phyloP scores from a whole-genome alignment of 2,329 filamentous ascomycete genomes.

The Talaromyces sp. region DNA sequence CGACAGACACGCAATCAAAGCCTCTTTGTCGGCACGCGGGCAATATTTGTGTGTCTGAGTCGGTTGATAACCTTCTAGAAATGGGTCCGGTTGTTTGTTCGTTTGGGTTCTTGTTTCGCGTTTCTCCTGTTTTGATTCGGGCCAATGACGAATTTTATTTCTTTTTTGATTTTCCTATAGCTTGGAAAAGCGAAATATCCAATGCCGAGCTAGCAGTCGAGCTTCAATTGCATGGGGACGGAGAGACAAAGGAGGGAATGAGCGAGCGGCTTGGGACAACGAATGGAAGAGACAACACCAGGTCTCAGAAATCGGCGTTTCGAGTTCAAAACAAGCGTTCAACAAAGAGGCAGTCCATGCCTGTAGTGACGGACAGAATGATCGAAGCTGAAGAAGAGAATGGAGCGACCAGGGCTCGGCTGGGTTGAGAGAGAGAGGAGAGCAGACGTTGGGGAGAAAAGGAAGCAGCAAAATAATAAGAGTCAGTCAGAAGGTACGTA shows the following conservation, averaged over 20 bases:
- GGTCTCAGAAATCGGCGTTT: constrained; percentile 11
- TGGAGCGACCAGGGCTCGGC: not conserved
- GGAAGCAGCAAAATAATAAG: not conserved
- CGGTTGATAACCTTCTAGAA: constrained; percentile 1
- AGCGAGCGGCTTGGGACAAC: constrained; percentile 14
- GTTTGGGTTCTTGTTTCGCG: not conserved
- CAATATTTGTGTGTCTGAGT: constrained; percentile 13
- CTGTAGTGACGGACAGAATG: constrained; percentile 13
- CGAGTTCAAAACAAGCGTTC: constrained; percentile 3
- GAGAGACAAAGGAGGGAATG: constrained; percentile 17
- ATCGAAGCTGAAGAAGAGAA: constrained; percentile 1
- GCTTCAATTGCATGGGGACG: constrained; percentile 7
- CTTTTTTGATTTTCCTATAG: not conserved
- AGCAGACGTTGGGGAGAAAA: not conserved
- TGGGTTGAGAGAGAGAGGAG: not conserved
- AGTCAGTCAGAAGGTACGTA: not conserved
- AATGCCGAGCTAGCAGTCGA: constrained; percentile 4
- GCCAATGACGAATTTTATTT: not conserved
- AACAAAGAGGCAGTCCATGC: constrained; percentile 15
- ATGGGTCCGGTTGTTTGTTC: not conserved
- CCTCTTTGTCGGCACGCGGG: constrained; percentile 9
- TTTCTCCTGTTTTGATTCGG: not conserved
- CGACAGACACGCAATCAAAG: not conserved
- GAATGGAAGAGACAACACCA: constrained; percentile 19
- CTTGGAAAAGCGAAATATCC: not conserved